phyloP scores from a whole-genome alignment of 2,329 filamentous ascomycete genomes.

The Pseudogymnoascus sp. region DNA sequence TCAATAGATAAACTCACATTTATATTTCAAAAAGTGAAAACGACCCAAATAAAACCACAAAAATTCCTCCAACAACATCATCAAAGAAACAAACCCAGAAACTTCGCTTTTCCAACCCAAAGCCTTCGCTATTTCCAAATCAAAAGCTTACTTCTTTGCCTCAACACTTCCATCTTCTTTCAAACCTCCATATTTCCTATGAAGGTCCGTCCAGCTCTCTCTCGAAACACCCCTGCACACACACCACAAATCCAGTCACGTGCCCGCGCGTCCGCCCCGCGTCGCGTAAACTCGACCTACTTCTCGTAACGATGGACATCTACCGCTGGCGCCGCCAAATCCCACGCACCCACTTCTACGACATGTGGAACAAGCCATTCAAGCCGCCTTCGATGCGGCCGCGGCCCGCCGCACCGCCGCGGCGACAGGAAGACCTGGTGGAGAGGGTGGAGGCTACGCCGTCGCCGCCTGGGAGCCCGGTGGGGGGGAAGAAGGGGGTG shows the following conservation, averaged over 20 bases:
- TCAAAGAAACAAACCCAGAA: neutral
- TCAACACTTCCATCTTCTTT: neutral
- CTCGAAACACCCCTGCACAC: neutral
- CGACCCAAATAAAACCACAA: neutral
- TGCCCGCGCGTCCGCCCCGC: neutral
- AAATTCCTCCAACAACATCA: neutral
- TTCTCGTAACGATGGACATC: neutral
- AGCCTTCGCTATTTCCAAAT: neutral
- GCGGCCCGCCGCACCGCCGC: neutral
- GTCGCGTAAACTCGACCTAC: neutral
- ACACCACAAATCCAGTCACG: neutral
- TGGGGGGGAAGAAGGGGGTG: neutral
- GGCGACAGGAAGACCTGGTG: neutral
- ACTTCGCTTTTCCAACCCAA: neutral
- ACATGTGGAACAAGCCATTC: constrained; percentile 4
- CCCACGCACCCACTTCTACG: neutral
- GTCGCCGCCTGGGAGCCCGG: neutral
- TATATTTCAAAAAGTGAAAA: neutral
- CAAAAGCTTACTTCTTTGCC: neutral
- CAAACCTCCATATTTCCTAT: neutral
- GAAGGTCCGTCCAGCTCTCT: neutral
- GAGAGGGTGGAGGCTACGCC: neutral
- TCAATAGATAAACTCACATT: neutral
- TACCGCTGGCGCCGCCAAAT: neutral
- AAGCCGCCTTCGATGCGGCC: neutral